These are phyloP conservation scores for Thielaviopsis ethacetica DNA, from an alignment of 2,329 filamentous ascomycete species.

Conservation along the genomic window DNA sequence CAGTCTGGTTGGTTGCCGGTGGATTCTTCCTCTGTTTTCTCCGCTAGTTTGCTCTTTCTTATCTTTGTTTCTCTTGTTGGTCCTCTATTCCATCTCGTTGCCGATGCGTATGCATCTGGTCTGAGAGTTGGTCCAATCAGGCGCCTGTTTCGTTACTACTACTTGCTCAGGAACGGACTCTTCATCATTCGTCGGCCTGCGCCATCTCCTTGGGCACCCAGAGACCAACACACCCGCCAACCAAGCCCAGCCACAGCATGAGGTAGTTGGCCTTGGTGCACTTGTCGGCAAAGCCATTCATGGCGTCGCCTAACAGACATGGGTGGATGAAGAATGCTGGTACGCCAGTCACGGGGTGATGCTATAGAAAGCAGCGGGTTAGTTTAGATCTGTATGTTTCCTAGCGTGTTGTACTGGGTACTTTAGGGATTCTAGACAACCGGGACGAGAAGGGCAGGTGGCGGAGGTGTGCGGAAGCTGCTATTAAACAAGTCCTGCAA, in stretches of 20 bases:
- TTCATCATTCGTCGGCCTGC: constrained; percentile 3
- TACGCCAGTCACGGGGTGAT: constrained; percentile 65
- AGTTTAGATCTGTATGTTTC: constrained; percentile 6
- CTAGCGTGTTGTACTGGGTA: not conserved
- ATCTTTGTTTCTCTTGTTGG: not conserved
- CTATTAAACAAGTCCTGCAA: not conserved
- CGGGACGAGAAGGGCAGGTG: too few relatives aligned
- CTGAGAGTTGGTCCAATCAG: too few relatives aligned
- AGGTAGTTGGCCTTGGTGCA: constrained; percentile 55
- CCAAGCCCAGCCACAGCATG: constrained; percentile 74
- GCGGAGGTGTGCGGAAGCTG: not conserved
- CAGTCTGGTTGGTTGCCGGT: not conserved
- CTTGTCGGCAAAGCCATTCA: constrained; percentile 40
- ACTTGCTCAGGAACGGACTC: not conserved
- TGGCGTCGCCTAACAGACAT: constrained; percentile 70
- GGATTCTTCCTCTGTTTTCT: not conserved
- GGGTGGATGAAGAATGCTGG: constrained; percentile 87
- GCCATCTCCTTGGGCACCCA: constrained; percentile 58
- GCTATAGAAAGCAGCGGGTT: constrained; percentile 29
- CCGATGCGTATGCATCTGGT: not conserved
- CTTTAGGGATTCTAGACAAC: not conserved
- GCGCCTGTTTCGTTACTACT: not conserved
- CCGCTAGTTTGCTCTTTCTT: not conserved
- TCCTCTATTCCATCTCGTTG: not conserved
- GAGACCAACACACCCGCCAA: constrained; percentile 66